These are phyloP conservation scores for Sporothrix brunneoviolacea DNA, from an alignment of 2,329 filamentous ascomycete genomes.

Conservation along the genomic window DNA sequence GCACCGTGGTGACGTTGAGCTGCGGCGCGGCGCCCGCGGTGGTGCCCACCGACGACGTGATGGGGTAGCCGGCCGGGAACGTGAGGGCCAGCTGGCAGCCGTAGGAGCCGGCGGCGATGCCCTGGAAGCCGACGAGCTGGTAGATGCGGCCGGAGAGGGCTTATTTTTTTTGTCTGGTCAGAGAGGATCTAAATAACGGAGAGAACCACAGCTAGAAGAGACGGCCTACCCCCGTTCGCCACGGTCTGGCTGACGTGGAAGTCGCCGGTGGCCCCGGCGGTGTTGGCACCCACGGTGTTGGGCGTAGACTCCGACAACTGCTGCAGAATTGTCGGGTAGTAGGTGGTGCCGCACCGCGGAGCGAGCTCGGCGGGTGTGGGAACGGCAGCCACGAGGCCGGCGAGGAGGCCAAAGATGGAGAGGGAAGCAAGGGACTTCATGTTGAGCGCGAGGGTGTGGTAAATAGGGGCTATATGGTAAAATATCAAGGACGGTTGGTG, in stretches of 20 bases:
- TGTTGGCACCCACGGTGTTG: constrained; percentile 10
- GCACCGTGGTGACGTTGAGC: constrained; percentile 13
- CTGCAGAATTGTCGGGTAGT: constrained; percentile 16
- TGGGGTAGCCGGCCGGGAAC: constrained; percentile 6
- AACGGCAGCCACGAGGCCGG: constrained; percentile 4
- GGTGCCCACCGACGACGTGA: neutral
- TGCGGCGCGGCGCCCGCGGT: neutral
- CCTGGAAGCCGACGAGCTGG: constrained; percentile 15
- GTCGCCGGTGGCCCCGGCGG: constrained; percentile 4
- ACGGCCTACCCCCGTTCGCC: too few species aligned
- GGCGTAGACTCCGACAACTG: constrained; percentile 10
- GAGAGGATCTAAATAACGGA: too few species aligned
- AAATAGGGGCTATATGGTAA: neutral
- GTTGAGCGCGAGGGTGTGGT: neutral
- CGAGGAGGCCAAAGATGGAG: neutral
- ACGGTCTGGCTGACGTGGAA: constrained; percentile 11
- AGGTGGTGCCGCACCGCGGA: constrained; percentile 13
- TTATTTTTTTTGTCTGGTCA: too few species aligned
- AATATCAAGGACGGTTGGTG: neutral
- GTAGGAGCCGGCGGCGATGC: constrained; percentile 9
- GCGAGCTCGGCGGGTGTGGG: constrained; percentile 10
- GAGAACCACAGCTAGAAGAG: too few species aligned
- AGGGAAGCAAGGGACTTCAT: constrained; percentile 10
- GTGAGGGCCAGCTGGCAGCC: constrained; percentile 12
- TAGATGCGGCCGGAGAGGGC: constrained; percentile 10